phyloP scores from a whole-genome alignment of 371 early-diverging fungal genomes.

The Syncephalastrum sp. region DNA sequence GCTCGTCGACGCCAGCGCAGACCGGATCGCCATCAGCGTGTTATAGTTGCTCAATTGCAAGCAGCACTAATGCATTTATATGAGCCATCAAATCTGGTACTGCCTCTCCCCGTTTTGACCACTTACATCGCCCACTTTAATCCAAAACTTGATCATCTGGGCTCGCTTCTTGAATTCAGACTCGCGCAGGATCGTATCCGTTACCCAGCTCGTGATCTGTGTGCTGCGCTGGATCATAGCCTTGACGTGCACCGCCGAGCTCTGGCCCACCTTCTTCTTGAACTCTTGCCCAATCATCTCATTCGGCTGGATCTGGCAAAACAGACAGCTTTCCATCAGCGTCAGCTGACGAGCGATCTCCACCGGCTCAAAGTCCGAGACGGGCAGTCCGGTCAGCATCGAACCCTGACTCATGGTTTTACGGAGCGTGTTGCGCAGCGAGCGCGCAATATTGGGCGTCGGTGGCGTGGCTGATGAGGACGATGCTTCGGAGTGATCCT shows the following conservation, averaged over 20 bases:
- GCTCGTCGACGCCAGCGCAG: slow-evolving; percentile 75
- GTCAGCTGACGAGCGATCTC: slow-evolving; percentile 82
- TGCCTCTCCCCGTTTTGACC: slow-evolving; percentile 2
- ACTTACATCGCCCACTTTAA: slow-evolving; percentile 60
- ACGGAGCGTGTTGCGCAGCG: slow-evolving; percentile 31
- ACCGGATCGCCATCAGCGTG: slow-evolving; percentile 76
- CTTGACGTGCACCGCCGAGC: slow-evolving; percentile 44
- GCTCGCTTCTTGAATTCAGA: slow-evolving; percentile 67
- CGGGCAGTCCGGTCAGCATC: slow-evolving; percentile 27
- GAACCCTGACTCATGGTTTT: slow-evolving; percentile 25
- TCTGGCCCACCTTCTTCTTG: slow-evolving; percentile 52
- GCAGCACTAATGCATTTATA: slow-evolving; percentile 34
- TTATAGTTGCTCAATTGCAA: slow-evolving; percentile 77
- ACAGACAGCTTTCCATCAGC: slow-evolving; percentile 59
- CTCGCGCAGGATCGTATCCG: slow-evolving; percentile 65
- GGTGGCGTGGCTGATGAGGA: slow-evolving; percentile 17
- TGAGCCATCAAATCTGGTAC: neutral
- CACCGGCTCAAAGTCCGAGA: slow-evolving; percentile 70
- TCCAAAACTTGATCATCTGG: slow-evolving; percentile 65
- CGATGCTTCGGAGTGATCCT: slow-evolving; percentile 22
- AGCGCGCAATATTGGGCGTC: slow-evolving; percentile 28
- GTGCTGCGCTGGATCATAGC: slow-evolving; percentile 52
- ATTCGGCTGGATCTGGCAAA: slow-evolving; percentile 59
- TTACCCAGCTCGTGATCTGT: slow-evolving; percentile 70
- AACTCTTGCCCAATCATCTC: slow-evolving; percentile 67